Evolutionary conservation across 139 green algal genomes (phyloP), one percentile per base, ranked within the genome.

Genomic region (Ostreobium quekettii): DNA sequence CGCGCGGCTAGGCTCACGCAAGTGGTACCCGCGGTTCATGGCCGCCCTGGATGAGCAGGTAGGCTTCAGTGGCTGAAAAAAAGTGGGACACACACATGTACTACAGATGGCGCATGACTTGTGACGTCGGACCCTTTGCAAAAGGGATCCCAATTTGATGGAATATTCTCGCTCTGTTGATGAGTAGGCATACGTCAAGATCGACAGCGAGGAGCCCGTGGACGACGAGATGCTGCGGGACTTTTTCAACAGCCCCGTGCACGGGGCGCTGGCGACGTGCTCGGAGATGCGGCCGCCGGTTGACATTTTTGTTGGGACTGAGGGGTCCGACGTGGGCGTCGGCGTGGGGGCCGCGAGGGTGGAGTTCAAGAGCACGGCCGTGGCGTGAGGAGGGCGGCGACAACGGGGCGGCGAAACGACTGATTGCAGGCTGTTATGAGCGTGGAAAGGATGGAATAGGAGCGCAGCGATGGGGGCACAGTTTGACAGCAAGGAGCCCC

Each of bases 21-120:
- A 99, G 85, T 99, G 95, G 95, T 95, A 91, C 0, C 95, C 95
- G 19, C 85, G 93, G 64, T 98, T 98, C 73, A 92, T 98, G 83
- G 98, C 98, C 86, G 91, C 93, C 73, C 79, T 99, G 56, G 86
- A 93, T 63, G 94, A 99, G 84, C 89, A 95, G 76, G 58, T 64
- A 37, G 2, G 60, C 4, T 64, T 64, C 15, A 53, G 15, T 19
- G 11, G 15, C 42, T 53, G 42, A 11, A 53, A 53, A 53, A 53
- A 53, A 53, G 42, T 53, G 42, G 11, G 15, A 19, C 42, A 56
- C 56, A 64, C 19, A 36, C 24, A 64, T 56, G 28, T 64, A 24
- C 19, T 19, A 47, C 19, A 33, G 19, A 48, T 57, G 26, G 30
- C 28, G 37, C 11, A 77, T 38, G 42, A 35, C 39, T 29, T 70